Conservation (phyloP, 257 asterid genomes). For the Ligustrum vulgare region DNA sequence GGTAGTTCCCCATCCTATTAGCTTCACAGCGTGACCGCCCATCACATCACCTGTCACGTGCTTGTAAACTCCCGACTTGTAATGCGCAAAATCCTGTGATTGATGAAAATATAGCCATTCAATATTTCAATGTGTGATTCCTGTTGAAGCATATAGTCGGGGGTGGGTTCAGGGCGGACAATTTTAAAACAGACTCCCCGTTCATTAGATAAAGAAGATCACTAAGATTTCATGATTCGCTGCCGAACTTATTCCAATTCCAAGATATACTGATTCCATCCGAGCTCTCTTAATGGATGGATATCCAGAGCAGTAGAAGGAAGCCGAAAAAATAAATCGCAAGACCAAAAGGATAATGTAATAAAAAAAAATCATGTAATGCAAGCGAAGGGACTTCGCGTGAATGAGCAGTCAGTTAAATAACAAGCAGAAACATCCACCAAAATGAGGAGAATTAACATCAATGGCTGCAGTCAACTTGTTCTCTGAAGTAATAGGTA, state of each 20-base stretch:
- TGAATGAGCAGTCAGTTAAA: background rate
- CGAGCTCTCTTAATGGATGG: too few relatives aligned
- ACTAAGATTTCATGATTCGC: too few relatives aligned
- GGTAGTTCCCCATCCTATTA: slow-evolving; percentile 92
- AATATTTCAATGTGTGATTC: too few relatives aligned
- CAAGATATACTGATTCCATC: too few relatives aligned
- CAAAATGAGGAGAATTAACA: background rate
- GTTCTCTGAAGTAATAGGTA: background rate
- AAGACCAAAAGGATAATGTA: slow-evolving; percentile 1
- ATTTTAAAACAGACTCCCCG: too few relatives aligned
- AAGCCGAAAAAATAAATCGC: background rate
- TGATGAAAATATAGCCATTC: slow-evolving; percentile 9
- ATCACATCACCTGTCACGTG: slow-evolving; percentile 64
- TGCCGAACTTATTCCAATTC: too few relatives aligned
- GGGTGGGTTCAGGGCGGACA: too few relatives aligned
- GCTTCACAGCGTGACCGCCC: slow-evolving; percentile 97
- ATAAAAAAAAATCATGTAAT: background rate
- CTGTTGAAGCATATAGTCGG: too few relatives aligned
- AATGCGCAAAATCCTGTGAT: slow-evolving; percentile 86
- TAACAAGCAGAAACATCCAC: background rate
- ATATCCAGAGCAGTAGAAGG: background rate
- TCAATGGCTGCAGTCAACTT: background rate
- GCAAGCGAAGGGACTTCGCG: background rate
- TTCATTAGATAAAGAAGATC: too few relatives aligned
- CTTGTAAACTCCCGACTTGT: slow-evolving; percentile 89